Evolutionary conservation across 192 early-diverging fungal species (phyloP).

Genomic region (Haplosporangium gracile): DNA sequence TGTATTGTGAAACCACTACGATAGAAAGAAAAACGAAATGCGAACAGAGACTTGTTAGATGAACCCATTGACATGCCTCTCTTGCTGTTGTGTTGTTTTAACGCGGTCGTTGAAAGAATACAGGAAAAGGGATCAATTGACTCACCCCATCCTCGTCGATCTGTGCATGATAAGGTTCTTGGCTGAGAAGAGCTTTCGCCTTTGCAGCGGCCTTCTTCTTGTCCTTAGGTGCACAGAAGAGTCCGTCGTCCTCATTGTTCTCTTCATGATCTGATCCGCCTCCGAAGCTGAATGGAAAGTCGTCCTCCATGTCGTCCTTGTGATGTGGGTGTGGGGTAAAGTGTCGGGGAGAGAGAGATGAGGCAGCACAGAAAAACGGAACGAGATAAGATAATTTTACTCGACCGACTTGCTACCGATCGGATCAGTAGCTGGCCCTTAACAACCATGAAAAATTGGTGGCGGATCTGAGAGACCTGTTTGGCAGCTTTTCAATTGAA

Average conservation of each 20-base stretch:
- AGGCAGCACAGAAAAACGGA: neutral
- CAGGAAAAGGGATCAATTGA: neutral
- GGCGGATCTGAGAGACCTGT: constrained; percentile 1
- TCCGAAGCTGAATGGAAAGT: constrained; percentile 53
- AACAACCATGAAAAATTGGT: neutral
- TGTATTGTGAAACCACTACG: constrained; percentile 45
- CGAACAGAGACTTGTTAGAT: neutral
- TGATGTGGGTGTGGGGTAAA: neutral
- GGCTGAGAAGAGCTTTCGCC: constrained; percentile 5
- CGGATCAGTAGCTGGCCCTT: neutral
- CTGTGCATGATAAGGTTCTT: constrained; percentile 37
- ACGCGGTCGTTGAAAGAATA: neutral
- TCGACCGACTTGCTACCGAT: neutral
- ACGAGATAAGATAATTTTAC: neutral
- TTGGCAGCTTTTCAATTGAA: neutral
- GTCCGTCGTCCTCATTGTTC: constrained; percentile 6
- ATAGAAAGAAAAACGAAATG: no score
- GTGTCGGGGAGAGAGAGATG: neutral
- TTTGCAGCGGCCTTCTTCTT: constrained; percentile 5
- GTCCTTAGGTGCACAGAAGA: constrained; percentile 40
- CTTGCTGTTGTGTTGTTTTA: neutral
- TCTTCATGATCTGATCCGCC: constrained; percentile 31
- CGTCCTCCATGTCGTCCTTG: constrained; percentile 19
- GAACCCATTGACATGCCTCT: neutral
- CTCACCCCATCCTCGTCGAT: constrained; percentile 46